Evolutionary conservation across 225 moss, liverwort and hornwort genomes (phyloP).

Genomic region (Pseudoscleropodium purum): DNA sequence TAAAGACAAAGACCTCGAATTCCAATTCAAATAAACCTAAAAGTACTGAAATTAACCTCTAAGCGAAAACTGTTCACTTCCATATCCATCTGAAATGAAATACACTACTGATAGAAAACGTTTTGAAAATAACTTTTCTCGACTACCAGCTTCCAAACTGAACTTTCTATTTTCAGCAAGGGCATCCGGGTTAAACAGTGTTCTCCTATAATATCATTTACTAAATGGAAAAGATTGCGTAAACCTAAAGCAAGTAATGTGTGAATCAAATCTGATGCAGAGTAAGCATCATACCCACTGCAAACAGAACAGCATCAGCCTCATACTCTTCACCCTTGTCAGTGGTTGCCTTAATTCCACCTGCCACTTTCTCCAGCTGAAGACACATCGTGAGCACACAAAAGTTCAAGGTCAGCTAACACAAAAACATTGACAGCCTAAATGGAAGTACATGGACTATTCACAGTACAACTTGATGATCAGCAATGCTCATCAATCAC

Average conservation of each 20-base stretch:
- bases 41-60: too few species aligned
- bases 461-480: not conserved
- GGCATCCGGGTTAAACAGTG: not conserved
- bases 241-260: not conserved
- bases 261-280: not conserved
- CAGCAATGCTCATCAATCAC: not conserved
- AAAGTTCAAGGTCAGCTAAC: not conserved
- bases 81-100: not conserved
- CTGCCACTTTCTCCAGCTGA: conserved; percentile 51
- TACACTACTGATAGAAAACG: not conserved
- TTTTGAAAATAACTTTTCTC: not conserved
- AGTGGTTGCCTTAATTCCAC: conserved; percentile 59
- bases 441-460: not conserved
- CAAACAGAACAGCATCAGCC: conserved; percentile 74
- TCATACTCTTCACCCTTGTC: conserved; percentile 58
- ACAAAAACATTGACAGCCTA: not conserved
- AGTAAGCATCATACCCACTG: conserved; percentile 41
- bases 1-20: not conserved
- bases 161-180: not conserved
- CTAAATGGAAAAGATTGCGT: not conserved
- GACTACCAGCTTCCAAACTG: too few species aligned
- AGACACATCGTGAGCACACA: not conserved
- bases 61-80: not conserved
- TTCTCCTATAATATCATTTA: not conserved
- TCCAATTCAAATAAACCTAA: not conserved